Conservation (phyloP, 768 basidiomycete species). For the Mrakia blollopis region DNA sequence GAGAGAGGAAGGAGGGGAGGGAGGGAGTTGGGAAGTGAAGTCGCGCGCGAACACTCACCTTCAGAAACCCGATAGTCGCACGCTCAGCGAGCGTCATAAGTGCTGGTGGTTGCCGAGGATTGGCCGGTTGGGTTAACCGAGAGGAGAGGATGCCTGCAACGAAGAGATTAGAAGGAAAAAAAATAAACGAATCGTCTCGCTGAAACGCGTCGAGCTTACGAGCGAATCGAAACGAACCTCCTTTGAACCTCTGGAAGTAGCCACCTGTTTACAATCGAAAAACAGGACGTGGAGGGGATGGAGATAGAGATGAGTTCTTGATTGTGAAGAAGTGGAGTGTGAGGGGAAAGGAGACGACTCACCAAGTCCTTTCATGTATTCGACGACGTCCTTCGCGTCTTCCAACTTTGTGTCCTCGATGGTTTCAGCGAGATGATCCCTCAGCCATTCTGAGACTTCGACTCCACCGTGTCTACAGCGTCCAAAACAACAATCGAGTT, state of each 20-base stretch:
- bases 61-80: slow-evolving; percentile 78
- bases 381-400: slow-evolving; percentile 48
- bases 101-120: slow-evolving; percentile 44
- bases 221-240: slow-evolving; percentile 53
- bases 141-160: background rate
- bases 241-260: slow-evolving; percentile 83
- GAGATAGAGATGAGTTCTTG: background rate
- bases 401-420: background rate
- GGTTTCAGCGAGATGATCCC: background rate
- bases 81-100: slow-evolving; percentile 75
- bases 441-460: slow-evolving; percentile 18
- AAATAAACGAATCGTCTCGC: too few species aligned
- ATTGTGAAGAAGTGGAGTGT: background rate
- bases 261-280: slow-evolving; percentile 47
- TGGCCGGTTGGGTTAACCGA: slow-evolving; percentile 53
- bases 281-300: too few species aligned
- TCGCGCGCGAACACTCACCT: slow-evolving; percentile 51
- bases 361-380: slow-evolving; percentile 71
- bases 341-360: background rate
- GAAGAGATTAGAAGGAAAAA: background rate
- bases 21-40: background rate
- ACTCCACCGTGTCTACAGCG: slow-evolving; percentile 12
- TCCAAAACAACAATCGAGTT: background rate
- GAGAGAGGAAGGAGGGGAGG: background rate
- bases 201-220: background rate